Evolutionary conservation across 139 green algal species (phyloP).

Genomic region (Nannochloris sp.): DNA sequence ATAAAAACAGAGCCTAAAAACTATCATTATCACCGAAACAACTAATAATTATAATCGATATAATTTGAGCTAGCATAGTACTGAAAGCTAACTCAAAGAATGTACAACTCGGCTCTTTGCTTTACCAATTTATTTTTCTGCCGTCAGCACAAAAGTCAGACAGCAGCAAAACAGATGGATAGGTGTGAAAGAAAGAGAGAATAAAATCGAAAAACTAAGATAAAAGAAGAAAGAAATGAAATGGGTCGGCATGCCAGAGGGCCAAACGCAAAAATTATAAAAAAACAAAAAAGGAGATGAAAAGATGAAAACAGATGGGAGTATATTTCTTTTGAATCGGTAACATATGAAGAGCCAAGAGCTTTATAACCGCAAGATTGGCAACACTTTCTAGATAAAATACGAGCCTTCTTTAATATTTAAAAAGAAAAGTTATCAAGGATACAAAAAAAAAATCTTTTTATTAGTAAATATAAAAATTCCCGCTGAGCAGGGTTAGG

Average conservation of each 20-base stretch:
- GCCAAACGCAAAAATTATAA: background rate
- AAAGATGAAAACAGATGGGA: too few relatives aligned
- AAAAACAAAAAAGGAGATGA: background rate
- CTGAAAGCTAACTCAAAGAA: background rate
- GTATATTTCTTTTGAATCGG: too few relatives aligned
- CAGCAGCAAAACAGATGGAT: background rate
- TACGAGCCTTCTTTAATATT: too few relatives aligned
- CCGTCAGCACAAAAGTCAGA: too few relatives aligned
- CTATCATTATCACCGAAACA: background rate
- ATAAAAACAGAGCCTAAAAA: background rate
- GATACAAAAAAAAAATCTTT: too few relatives aligned
- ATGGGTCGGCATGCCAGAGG: background rate
- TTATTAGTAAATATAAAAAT: too few relatives aligned
- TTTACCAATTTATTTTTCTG: background rate
- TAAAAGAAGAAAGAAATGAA: background rate
- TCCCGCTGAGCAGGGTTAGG: too few relatives aligned
- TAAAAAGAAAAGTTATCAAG: too few relatives aligned
- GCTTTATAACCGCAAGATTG: too few relatives aligned
- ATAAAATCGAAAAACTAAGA: background rate
- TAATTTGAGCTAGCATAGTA: background rate
- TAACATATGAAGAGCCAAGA: too few relatives aligned
- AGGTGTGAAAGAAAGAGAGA: background rate
- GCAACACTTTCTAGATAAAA: too few relatives aligned
- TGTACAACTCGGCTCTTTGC: background rate
- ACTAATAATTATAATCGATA: too few relatives aligned